Evolutionary conservation across 176 grass and related monocot species (phyloP).

Genomic region (Paspalum notatum): DNA sequence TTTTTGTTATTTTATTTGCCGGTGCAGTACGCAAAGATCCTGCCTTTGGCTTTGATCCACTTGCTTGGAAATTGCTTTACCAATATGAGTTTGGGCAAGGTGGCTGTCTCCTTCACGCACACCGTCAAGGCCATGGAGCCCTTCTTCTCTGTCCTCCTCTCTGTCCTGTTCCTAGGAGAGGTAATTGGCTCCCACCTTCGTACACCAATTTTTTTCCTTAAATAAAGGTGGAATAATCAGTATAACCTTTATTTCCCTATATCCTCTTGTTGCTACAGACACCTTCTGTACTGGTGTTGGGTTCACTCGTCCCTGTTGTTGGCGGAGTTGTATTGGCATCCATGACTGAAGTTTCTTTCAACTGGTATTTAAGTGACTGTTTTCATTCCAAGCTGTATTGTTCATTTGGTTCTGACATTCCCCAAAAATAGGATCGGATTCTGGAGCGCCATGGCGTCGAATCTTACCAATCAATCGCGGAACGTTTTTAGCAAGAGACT

Average conservation of each 20-base stretch:
- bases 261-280: constrained; percentile 49
- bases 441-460: constrained; percentile 96
- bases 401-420: constrained; percentile 11
- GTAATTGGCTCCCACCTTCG: constrained; percentile 33
- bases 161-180: constrained; percentile 71
- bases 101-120: constrained; percentile 94
- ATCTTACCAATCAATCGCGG: constrained; percentile 83
- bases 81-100: constrained; percentile 89
- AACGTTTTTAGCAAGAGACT: constrained; percentile 95
- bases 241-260: background rate
- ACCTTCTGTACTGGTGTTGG: constrained; percentile 57
- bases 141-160: constrained; percentile 92
- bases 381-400: constrained; percentile 20
- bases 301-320: constrained; percentile 78
- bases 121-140: constrained; percentile 97
- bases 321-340: constrained; percentile 89
- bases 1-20: constrained; percentile 21
- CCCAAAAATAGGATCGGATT: constrained; percentile 75
- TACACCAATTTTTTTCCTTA: background rate
- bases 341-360: constrained; percentile 96
- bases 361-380: constrained; percentile 68
- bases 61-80: constrained; percentile 81
- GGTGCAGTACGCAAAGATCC: constrained; percentile 61
- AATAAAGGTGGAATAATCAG: background rate
- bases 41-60: constrained; percentile 79